These are phyloP conservation scores for Aspergillus sp. DNA, from an alignment of 2,329 filamentous ascomycete genomes.

Conservation along the genomic window DNA sequence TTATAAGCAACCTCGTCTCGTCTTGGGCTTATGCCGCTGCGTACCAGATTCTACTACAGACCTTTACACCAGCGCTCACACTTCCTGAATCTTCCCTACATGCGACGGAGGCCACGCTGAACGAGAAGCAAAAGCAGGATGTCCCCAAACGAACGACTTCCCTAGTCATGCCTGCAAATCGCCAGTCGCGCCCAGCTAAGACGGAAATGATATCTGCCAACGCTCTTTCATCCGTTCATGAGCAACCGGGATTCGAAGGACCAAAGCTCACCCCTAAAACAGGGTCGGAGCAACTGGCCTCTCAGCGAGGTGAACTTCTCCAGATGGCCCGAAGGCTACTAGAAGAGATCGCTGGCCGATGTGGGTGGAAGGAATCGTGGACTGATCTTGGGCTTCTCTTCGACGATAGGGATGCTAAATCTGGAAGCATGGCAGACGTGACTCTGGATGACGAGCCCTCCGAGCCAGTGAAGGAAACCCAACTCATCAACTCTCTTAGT, in stretches of 20 bases:
- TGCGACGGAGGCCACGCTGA: constrained; percentile 19
- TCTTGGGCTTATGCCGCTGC: constrained; percentile 48
- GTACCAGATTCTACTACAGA: constrained; percentile 45
- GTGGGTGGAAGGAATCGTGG: constrained; percentile 79
- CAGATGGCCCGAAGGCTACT: constrained; percentile 77
- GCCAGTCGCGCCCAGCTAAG: constrained; percentile 24
- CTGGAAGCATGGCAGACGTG: constrained; percentile 35
- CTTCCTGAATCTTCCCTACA: constrained; percentile 39
- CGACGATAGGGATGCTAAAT: constrained; percentile 29
- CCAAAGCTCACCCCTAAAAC: constrained; percentile 38
- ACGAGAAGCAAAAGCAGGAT: constrained; percentile 29
- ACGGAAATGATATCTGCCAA: constrained; percentile 32
- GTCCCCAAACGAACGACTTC: constrained; percentile 43
- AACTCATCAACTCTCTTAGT: constrained; percentile 27
- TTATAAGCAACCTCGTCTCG: constrained; percentile 48
- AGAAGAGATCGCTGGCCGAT: constrained; percentile 68
- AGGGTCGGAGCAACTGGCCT: constrained; percentile 79
- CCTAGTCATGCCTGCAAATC: constrained; percentile 24
- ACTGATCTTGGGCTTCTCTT: constrained; percentile 51
- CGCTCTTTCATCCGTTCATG: constrained; percentile 33
- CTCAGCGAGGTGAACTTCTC: constrained; percentile 78
- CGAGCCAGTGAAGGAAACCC: constrained; percentile 16
- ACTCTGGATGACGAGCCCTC: constrained; percentile 30
- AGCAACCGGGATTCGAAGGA: constrained; percentile 45
- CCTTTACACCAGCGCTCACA: constrained; percentile 34